Conservation (phyloP, 139 green algal genomes). For the Chlorella ohadii region DNA sequence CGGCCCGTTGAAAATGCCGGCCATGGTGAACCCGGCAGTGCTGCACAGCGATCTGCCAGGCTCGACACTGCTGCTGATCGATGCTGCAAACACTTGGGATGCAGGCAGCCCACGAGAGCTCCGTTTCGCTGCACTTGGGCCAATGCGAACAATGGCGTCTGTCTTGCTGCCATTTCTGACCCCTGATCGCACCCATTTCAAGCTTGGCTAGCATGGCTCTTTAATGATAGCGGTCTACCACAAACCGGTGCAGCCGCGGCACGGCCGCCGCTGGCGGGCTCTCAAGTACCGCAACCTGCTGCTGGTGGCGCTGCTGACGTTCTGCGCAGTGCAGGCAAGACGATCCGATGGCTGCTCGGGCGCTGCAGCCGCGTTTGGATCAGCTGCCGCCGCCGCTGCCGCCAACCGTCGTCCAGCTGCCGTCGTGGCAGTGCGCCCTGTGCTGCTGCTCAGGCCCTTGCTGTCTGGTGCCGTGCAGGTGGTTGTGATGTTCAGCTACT, state of each 20-base stretch:
- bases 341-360: neutral
- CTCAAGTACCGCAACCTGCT: neutral
- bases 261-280: neutral
- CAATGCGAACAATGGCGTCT: neutral
- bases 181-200: neutral
- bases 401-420: neutral
- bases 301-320: neutral
- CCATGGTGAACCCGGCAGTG: neutral
- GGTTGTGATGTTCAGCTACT: neutral
- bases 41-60: too few species aligned
- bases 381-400: neutral
- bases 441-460: too few species aligned
- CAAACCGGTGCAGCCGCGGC: neutral
- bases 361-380: neutral
- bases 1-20: constrained; percentile 53
- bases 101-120: too few species aligned
- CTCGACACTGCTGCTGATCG: too few species aligned
- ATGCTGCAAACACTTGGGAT: too few species aligned
- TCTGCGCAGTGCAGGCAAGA: constrained; percentile 3
- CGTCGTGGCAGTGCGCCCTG: neutral
- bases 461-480: neutral
- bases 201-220: too few species aligned
- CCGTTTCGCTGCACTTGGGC: neutral
- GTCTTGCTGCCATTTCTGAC: neutral
- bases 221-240: neutral